These are phyloP conservation scores for Sporisorium sorghi DNA, from an alignment of 1,284 basidiomycete species.

Conservation along the genomic window DNA sequence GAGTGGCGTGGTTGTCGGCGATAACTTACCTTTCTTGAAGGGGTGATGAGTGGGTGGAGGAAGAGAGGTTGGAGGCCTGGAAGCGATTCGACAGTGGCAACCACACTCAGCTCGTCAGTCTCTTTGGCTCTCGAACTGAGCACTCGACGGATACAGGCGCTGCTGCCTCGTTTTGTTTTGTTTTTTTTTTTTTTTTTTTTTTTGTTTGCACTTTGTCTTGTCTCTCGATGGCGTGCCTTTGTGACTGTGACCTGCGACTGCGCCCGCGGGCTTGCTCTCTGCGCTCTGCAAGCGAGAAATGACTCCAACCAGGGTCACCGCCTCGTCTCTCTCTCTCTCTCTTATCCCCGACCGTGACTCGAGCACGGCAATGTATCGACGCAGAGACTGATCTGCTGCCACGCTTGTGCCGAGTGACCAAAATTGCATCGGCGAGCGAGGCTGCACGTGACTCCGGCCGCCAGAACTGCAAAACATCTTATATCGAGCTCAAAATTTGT, in stretches of 20 bases:
- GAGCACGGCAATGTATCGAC: constrained; percentile 7
- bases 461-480: neutral
- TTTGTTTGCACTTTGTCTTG: constrained; percentile 2
- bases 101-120: constrained; percentile 10
- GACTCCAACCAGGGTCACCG: neutral
- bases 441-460: constrained; percentile 3
- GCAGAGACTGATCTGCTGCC: neutral
- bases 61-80: constrained; percentile 14
- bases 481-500: neutral
- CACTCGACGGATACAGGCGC: constrained; percentile 18
- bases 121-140: constrained; percentile 11
- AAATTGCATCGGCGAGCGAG: neutral
- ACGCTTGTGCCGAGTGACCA: neutral
- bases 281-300: constrained; percentile 1
- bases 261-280: constrained; percentile 13
- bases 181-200: too few species aligned
- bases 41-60: constrained; percentile 53
- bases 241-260: constrained; percentile 4
- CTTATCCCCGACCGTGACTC: constrained; percentile 8
- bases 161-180: constrained; percentile 35
- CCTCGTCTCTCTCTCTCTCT: neutral
- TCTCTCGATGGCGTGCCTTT: constrained; percentile 2
- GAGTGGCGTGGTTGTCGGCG: constrained; percentile 16
- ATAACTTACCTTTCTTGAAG: constrained; percentile 58
- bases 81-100: constrained; percentile 29